Conservation (phyloP, 2,329 filamentous ascomycete genomes). For the Monascus ruber region DNA sequence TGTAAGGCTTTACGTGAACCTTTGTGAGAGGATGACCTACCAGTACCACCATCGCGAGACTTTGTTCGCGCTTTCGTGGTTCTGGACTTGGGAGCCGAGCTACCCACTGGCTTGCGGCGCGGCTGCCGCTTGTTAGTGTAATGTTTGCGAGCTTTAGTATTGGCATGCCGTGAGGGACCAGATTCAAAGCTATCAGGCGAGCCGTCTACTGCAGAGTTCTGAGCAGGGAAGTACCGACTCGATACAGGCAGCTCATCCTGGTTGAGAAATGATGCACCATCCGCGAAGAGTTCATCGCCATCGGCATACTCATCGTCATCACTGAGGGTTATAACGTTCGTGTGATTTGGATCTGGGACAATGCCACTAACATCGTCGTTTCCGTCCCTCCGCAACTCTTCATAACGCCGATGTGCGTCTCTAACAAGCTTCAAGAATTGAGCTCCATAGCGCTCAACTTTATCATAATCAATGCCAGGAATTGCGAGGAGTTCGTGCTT, state of each 20-base stretch:
- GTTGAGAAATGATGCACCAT: constrained; percentile 14
- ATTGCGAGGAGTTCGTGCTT: constrained; percentile 28
- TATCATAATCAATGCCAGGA: constrained; percentile 33
- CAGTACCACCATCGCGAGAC: constrained; percentile 9
- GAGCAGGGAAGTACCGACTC: constrained; percentile 22
- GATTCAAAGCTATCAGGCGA: constrained; percentile 12
- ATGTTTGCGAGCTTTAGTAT: constrained; percentile 15
- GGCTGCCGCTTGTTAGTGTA: constrained; percentile 13
- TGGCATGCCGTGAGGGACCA: constrained; percentile 7
- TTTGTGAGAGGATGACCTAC: constrained; percentile 15
- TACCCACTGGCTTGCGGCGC: constrained; percentile 15
- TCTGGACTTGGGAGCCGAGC: constrained; percentile 14
- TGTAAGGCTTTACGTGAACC: neutral
- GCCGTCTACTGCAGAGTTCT: constrained; percentile 11
- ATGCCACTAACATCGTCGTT: constrained; percentile 37
- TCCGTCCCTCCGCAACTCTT: constrained; percentile 32
- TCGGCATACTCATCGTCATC: constrained; percentile 11
- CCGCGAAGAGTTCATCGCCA: constrained; percentile 15
- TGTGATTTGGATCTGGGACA: constrained; percentile 34
- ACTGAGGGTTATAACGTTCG: constrained; percentile 33
- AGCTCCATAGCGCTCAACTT: constrained; percentile 33
- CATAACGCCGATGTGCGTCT: constrained; percentile 29
- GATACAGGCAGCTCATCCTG: constrained; percentile 13
- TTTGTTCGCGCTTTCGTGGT: constrained; percentile 13
- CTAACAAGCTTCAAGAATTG: constrained; percentile 32